Evolutionary conservation across 2,329 filamentous ascomycete species (phyloP).

Genomic region (Immersiporthe knoxdaviesiana): DNA sequence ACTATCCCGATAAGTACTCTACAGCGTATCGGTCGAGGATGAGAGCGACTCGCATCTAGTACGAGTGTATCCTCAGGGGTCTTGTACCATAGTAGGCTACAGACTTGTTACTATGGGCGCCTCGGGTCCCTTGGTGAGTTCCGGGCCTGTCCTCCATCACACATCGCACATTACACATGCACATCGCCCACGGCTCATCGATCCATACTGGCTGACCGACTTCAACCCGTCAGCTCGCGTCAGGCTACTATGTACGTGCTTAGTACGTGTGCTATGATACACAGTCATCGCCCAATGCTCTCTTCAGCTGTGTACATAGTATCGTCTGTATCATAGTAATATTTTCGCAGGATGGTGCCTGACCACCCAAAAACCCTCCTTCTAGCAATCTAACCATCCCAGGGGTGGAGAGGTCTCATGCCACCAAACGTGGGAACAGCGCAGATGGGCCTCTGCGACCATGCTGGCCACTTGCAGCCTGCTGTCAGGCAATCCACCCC

Average conservation of each 20-base stretch:
- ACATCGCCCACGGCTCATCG: not conserved
- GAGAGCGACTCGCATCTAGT: not conserved
- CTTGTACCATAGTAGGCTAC: not conserved
- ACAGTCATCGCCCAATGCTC: not conserved
- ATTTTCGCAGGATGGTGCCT: not conserved
- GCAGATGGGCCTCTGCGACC: constrained; percentile 3
- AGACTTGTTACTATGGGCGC: not conserved
- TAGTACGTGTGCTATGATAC: not conserved
- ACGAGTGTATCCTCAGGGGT: not conserved
- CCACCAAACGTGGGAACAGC: not conserved
- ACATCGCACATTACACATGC: not conserved
- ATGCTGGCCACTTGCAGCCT: not conserved
- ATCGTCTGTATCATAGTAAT: not conserved
- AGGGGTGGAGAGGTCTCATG: not conserved
- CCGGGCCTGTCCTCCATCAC: not conserved
- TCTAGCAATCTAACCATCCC: not conserved
- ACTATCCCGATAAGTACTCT: not conserved
- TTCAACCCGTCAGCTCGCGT: not conserved
- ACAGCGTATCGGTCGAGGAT: no score
- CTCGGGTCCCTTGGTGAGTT: not conserved
- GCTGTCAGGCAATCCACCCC: not conserved
- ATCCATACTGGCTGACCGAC: not conserved
- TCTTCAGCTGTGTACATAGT: not conserved
- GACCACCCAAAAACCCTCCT: not conserved
- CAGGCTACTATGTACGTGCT: not conserved